Conservation (phyloP, 768 basidiomycete species). For the Naganishia onofrii region DNA sequence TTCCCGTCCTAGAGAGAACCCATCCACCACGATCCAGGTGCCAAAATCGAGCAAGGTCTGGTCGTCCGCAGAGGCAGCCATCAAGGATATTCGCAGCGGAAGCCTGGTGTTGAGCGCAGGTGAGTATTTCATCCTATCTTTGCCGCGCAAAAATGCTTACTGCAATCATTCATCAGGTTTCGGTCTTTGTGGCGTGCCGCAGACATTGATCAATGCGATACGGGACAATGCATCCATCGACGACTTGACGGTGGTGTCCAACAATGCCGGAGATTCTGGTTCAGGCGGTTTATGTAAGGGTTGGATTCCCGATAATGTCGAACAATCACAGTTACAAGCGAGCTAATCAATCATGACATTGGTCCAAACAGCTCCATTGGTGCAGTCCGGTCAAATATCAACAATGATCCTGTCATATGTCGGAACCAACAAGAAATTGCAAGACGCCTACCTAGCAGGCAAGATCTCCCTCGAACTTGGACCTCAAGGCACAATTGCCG, state of each 20-base stretch:
- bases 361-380: slow-evolving; percentile 36
- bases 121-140: slow-evolving; percentile 12
- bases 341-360: not conserved
- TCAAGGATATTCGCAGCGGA: slow-evolving; percentile 43
- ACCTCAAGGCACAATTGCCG: slow-evolving; percentile 48
- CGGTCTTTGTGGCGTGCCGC: slow-evolving; percentile 47
- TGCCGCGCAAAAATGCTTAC: not conserved
- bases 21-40: not conserved
- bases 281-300: slow-evolving; percentile 42
- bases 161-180: slow-evolving; percentile 33
- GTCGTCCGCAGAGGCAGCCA: slow-evolving; percentile 36
- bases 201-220: slow-evolving; percentile 47
- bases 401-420: slow-evolving; percentile 45
- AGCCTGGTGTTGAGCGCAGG: slow-evolving; percentile 41
- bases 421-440: slow-evolving; percentile 46
- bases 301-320: not conserved
- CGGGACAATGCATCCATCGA: slow-evolving; percentile 31
- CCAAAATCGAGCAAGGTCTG: slow-evolving; percentile 33
- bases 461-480: slow-evolving; percentile 42
- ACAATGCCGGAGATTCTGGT: slow-evolving; percentile 47
- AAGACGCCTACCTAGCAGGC: slow-evolving; percentile 44
- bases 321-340: not conserved
- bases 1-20: not conserved
- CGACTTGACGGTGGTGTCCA: slow-evolving; percentile 46
- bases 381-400: slow-evolving; percentile 38